Evolutionary conservation across 306 rosid species (phyloP).

Genomic region (peach (Prunus persica)): Prunus_persica_NCBIv2 NC_034014.1:340001-340500

Average conservation of each 20-base stretch:
- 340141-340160: not conserved
- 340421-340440: constrained; percentile 11
- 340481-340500: constrained; percentile 28
- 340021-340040: too few relatives aligned
- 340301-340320: too few relatives aligned
- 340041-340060: too few relatives aligned
- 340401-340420: constrained; percentile 8
- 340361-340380: constrained; percentile 7
- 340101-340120: not conserved
- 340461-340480: constrained; percentile 7
- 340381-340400: constrained; percentile 22
- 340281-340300: too few relatives aligned
- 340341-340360: constrained; percentile 35
- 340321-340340: not conserved
- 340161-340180: not conserved
- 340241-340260: not conserved
- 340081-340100: not conserved
- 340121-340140: not conserved
- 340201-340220: not conserved
- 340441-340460: not conserved
- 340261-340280: not conserved
- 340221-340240: not conserved
- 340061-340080: too few relatives aligned
- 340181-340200: not conserved
- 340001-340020: too few relatives aligned